These are phyloP conservation scores for Aspergillus awamori DNA, from an alignment of 2,329 filamentous ascomycete species.

Conservation along the genomic window DNA sequence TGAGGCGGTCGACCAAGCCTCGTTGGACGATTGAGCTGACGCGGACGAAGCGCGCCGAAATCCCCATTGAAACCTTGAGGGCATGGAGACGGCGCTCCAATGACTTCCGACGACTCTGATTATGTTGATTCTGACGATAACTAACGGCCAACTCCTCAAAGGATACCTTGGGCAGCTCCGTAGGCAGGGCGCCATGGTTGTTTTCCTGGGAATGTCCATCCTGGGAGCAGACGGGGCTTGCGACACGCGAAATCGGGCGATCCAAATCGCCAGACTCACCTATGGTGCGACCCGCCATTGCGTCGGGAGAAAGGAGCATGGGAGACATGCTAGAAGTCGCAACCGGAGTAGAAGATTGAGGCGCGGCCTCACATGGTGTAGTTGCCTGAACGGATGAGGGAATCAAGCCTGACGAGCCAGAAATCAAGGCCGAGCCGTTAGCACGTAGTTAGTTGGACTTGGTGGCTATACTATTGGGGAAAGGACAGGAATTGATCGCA, in stretches of 20 bases:
- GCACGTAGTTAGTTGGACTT: slow-evolving; percentile 9
- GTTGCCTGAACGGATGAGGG: slow-evolving; percentile 32
- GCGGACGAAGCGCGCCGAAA: slow-evolving; percentile 47
- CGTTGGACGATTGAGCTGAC: slow-evolving; percentile 46
- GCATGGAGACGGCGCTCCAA: slow-evolving; percentile 45
- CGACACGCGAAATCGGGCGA: slow-evolving; percentile 31
- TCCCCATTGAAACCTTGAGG: slow-evolving; percentile 47
- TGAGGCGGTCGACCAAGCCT: slow-evolving; percentile 49
- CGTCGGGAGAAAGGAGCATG: slow-evolving; percentile 21
- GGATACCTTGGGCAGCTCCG: slow-evolving; percentile 35
- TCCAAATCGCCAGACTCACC: slow-evolving; percentile 41
- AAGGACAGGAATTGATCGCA: slow-evolving; percentile 2
- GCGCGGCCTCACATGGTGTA: slow-evolving; percentile 39
- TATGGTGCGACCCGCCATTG: slow-evolving; percentile 28
- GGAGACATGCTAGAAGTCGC: slow-evolving; percentile 29
- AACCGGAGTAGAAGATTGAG: slow-evolving; percentile 28
- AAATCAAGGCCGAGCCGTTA: slow-evolving; percentile 14
- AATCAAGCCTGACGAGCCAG: slow-evolving; percentile 23
- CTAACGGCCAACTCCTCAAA: slow-evolving; percentile 50
- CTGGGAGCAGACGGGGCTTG: slow-evolving; percentile 24
- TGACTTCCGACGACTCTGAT: slow-evolving; percentile 43
- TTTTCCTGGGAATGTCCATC: slow-evolving; percentile 22
- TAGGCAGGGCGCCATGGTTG: slow-evolving; percentile 18
- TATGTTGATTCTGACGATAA: slow-evolving; percentile 47
- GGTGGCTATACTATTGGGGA: background rate